Conservation (phyloP, 805 yeast species). For the Nakazawaea wyomingensis region DNA sequence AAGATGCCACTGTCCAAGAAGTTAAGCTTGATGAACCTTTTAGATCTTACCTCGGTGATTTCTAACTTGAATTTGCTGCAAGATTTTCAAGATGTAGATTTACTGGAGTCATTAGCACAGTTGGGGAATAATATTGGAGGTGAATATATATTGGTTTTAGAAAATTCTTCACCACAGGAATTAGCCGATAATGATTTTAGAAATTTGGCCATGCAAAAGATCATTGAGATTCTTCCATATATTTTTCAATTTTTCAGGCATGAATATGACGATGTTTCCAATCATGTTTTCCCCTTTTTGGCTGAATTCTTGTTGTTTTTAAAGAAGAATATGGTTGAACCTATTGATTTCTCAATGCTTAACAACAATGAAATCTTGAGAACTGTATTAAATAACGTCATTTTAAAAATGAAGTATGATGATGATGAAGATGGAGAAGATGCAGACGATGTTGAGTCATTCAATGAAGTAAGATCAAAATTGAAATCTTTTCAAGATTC, state of each 20-base stretch:
- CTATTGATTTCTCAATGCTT: slow-evolving; percentile 24
- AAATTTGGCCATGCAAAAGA: slow-evolving; percentile 34
- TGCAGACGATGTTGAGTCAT: slow-evolving; percentile 72
- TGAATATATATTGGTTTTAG: slow-evolving; percentile 70
- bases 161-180: slow-evolving; percentile 34
- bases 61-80: slow-evolving; percentile 31
- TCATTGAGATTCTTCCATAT: slow-evolving; percentile 66
- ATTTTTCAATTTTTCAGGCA: slow-evolving; percentile 66
- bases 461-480: slow-evolving; percentile 70
- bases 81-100: slow-evolving; percentile 55
- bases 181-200: slow-evolving; percentile 33
- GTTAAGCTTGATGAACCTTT: slow-evolving; percentile 59
- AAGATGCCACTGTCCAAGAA: slow-evolving; percentile 54
- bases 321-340: slow-evolving; percentile 45
- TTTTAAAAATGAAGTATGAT: slow-evolving; percentile 76
- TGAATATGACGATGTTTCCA: slow-evolving; percentile 84
- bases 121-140: slow-evolving; percentile 67
- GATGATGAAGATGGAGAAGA: slow-evolving; percentile 53
- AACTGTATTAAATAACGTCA: slow-evolving; percentile 60
- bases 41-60: slow-evolving; percentile 58
- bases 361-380: slow-evolving; percentile 47
- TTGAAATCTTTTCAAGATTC: slow-evolving; percentile 82
- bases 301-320: slow-evolving; percentile 67
- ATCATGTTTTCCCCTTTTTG: slow-evolving; percentile 77
- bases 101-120: slow-evolving; percentile 71